Percentiles rank a stretch among this genome's conserved stretches.
These are phyloP conservation scores for Uromyces viciae-fabae DNA, from an alignment of 1,284 basidiomycete genomes.

Conservation along the genomic window DNA sequence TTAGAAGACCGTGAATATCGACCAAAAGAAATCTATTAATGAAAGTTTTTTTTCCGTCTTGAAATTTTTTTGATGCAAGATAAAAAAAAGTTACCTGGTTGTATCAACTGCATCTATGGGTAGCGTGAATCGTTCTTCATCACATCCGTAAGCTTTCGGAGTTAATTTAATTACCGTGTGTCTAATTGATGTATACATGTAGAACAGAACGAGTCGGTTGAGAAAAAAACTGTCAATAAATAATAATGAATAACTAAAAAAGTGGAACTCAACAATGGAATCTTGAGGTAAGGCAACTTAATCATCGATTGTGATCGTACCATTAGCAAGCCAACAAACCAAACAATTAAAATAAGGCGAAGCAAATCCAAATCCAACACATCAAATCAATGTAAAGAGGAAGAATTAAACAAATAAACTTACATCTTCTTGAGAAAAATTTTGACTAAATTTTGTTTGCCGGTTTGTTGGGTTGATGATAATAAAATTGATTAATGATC, in stretches of 20 bases:
- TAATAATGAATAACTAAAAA: no score
- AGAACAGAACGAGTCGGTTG: no score
- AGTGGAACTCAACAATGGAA: constrained; percentile 51
- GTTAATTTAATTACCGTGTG: constrained; percentile 98
- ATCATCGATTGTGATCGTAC: not conserved
- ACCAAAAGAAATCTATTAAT: not conserved
- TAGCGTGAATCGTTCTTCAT: constrained; percentile 72
- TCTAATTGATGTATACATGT: constrained; percentile 15
- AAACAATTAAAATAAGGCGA: not conserved
- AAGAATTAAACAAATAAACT: not conserved
- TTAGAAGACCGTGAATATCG: not conserved
- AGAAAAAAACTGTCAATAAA: no score
- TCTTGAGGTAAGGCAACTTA: constrained; percentile 93
- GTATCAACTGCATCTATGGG: constrained; percentile 45
- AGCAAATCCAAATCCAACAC: no score
- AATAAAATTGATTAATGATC: not conserved
- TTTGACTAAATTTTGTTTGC: constrained; percentile 58
- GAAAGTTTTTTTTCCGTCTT: not conserved
- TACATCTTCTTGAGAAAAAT: constrained; percentile 76
- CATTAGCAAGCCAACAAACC: not conserved
- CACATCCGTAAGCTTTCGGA: constrained; percentile 96
- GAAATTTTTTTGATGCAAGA: not conserved
- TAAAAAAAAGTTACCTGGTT: not conserved
- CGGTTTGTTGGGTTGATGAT: not conserved
- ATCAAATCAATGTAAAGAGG: no score